These are phyloP conservation scores for Argentina anserina DNA, from an alignment of 306 rosid genomes.

Conservation along the genomic window DNA sequence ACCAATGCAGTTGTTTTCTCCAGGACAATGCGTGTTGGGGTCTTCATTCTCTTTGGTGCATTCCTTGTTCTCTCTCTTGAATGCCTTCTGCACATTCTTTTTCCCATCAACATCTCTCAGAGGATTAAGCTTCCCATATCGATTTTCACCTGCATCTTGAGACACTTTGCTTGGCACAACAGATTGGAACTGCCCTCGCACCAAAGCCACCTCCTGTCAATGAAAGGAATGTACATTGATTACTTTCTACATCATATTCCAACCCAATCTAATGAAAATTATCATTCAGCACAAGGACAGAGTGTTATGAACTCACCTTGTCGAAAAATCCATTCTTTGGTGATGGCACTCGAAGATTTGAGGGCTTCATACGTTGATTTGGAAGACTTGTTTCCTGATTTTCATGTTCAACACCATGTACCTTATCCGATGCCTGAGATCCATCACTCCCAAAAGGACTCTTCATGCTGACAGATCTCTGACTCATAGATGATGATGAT, in stretches of 20 bases:
- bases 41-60: slow-evolving; percentile 1
- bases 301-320: slow-evolving; percentile 31
- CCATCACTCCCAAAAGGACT: neutral
- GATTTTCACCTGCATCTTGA: neutral
- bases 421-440: slow-evolving; percentile 13
- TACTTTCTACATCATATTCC: neutral
- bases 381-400: neutral
- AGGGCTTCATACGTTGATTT: slow-evolving; percentile 32
- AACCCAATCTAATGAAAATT: neutral
- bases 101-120: slow-evolving; percentile 6
- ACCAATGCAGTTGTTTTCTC: neutral
- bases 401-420: slow-evolving; percentile 2
- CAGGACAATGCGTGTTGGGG: neutral
- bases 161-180: neutral
- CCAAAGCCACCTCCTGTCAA: slow-evolving; percentile 33
- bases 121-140: slow-evolving; percentile 19
- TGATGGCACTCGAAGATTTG: slow-evolving; percentile 47
- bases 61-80: neutral
- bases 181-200: slow-evolving; percentile 15
- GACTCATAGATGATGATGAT: slow-evolving; percentile 17
- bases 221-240: neutral
- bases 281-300: neutral
- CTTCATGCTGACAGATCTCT: slow-evolving; percentile 8
- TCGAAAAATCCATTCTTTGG: slow-evolving; percentile 51
- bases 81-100: neutral